phyloP scores from a whole-genome alignment of 331 rosid species.

The Telfairia occidentalis region DNA sequence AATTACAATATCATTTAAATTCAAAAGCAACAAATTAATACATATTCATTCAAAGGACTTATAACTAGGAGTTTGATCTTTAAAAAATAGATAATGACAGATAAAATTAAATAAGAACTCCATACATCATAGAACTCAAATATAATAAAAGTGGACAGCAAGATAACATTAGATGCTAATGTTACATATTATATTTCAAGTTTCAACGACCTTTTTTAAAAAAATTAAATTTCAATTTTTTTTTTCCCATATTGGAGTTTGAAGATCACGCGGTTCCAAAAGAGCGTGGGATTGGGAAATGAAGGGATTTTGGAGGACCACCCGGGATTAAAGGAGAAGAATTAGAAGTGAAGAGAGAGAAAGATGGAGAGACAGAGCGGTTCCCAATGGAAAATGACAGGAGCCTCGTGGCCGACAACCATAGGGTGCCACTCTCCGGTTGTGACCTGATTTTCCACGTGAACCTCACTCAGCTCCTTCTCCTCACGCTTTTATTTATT shows the following conservation, averaged over 20 bases:
- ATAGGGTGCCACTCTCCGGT: neutral
- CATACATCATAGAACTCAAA: neutral
- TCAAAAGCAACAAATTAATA: neutral
- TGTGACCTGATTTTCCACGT: slow-evolving; percentile 5
- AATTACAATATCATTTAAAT: neutral
- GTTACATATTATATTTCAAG: too few species aligned
- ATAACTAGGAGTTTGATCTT: neutral
- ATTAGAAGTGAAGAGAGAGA: slow-evolving; percentile 6
- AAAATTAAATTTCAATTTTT: too few species aligned
- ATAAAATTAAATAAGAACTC: neutral
- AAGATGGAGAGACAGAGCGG: neutral
- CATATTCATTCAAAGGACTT: too few species aligned
- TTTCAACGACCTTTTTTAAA: too few species aligned
- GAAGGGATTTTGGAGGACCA: neutral
- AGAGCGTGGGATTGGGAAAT: neutral
- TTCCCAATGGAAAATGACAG: slow-evolving; percentile 13
- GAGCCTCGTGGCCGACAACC: slow-evolving; percentile 15
- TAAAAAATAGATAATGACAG: neutral
- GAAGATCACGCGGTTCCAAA: slow-evolving; percentile 2
- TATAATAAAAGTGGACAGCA: too few species aligned
- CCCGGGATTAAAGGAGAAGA: slow-evolving; percentile 15
- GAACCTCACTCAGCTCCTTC: neutral
- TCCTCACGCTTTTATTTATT: neutral
- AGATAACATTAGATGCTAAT: neutral
- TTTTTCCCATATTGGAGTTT: too few species aligned